phyloP scores from a whole-genome alignment of 2,329 filamentous ascomycete species.

The Scedosporium aurantiacum region DNA sequence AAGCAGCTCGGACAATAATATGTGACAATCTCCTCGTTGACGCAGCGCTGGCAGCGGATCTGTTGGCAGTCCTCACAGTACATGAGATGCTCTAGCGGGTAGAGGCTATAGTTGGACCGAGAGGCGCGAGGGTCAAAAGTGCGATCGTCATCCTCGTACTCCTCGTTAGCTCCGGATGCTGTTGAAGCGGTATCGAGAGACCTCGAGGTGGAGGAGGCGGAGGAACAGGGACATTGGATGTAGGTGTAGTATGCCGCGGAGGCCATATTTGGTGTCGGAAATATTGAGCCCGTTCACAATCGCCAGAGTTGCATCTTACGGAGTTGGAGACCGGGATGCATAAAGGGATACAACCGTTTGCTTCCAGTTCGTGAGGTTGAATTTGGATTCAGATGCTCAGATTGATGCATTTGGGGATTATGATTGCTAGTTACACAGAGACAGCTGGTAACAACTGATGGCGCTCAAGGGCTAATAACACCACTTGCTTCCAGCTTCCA shows the following conservation, averaged over 20 bases:
- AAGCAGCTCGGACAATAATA: conserved; percentile 94
- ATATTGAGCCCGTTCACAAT: background rate
- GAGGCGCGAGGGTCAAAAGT: conserved; percentile 79
- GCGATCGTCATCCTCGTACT: conserved; percentile 57
- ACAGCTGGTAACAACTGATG: too few relatives aligned
- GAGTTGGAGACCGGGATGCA: too few relatives aligned
- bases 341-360: too few relatives aligned
- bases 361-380: too few relatives aligned
- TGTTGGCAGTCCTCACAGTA: conserved; percentile 98
- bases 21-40: conserved; percentile 84
- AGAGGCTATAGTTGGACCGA: conserved; percentile 82
- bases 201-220: conserved; percentile 23
- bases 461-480: too few relatives aligned
- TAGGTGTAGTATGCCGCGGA: conserved; percentile 44
- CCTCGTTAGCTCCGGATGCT: conserved; percentile 18
- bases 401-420: too few relatives aligned
- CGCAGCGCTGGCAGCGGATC: conserved; percentile 86
- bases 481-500: too few relatives aligned
- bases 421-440: too few relatives aligned
- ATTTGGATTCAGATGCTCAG: too few relatives aligned
- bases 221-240: conserved; percentile 56
- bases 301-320: background rate
- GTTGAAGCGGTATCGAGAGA: conserved; percentile 16
- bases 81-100: conserved; percentile 82
- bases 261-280: background rate